These are phyloP conservation scores for Trypanosoma theileri DNA, from an alignment of 208 protist genomes.

Conservation along the genomic window DNA sequence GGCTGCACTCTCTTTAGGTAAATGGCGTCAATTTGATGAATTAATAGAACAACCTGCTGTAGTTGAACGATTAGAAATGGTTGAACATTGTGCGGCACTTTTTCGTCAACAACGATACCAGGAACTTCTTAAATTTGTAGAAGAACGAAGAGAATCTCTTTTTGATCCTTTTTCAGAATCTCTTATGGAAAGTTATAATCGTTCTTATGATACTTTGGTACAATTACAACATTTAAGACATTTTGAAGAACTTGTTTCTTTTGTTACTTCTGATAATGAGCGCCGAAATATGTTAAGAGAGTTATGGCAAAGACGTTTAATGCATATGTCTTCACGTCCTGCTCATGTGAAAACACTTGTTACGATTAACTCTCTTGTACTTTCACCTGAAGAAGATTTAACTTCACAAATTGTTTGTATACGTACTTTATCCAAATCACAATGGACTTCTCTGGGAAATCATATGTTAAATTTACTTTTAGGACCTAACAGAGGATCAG, in stretches of 20 bases:
- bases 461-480: slow-evolving; percentile 69
- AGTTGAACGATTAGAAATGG: slow-evolving; percentile 51
- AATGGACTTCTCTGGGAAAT: slow-evolving; percentile 74
- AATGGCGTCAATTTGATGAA: slow-evolving; percentile 79
- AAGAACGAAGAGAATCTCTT: slow-evolving; percentile 58
- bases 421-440: slow-evolving; percentile 77
- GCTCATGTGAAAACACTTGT: slow-evolving; percentile 94
- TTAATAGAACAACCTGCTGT: slow-evolving; percentile 43
- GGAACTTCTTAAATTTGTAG: slow-evolving; percentile 59
- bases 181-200: slow-evolving; percentile 86
- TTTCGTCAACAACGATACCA: slow-evolving; percentile 62
- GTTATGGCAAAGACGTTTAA: slow-evolving; percentile 91
- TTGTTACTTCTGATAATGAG: slow-evolving; percentile 76
- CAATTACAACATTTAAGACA: slow-evolving; percentile 97
- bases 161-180: slow-evolving; percentile 79
- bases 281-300: slow-evolving; percentile 59
- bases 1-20: slow-evolving; percentile 74
- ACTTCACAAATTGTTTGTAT: slow-evolving; percentile 96
- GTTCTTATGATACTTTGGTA: slow-evolving; percentile 95
- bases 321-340: slow-evolving; percentile 85
- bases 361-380: slow-evolving; percentile 94
- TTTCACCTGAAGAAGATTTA: slow-evolving; percentile 91
- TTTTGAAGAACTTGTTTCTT: slow-evolving; percentile 98
- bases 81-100: slow-evolving; percentile 77
- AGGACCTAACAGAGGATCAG: slow-evolving; percentile 31